Base-by-base conservation (phyloP, 1,284 basidiomycete species). In the Austroboletus rostrupii region DNA sequence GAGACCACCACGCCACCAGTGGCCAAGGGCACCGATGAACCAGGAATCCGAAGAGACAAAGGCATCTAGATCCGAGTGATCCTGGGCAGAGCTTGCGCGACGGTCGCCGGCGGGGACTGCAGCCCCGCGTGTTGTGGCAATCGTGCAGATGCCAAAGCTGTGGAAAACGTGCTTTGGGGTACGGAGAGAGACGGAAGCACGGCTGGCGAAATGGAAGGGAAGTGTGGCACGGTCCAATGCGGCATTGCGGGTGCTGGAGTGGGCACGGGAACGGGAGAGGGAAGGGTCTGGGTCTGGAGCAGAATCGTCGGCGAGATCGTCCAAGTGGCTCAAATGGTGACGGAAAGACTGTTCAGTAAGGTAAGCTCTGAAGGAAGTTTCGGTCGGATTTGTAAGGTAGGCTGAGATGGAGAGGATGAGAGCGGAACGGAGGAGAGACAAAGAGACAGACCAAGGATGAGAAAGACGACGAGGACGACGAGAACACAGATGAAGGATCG, bases 301-400 rank as follows among this genome's bases (percentile, higher is more conserved):
- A 47, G 68, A 62, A 54, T 83, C 80, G 51, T 85, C 79, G 53
- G 72, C 64, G 55, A 73, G 73, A 62, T 88, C 85, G 61, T 93
- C 87, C 61, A 97, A 82, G 53, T 88, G 87, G 55, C 85, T 91
- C 51, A 98, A 80, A 67, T 97, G 93, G 53, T 92, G 87, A 47
- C 93, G 89, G 67, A 98, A 97, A 35, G 93, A 93, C 64, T 92
- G 87, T 66, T 97, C 93, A 31, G 94, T 97, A 61, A 98, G 86
- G 72, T 93, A 95, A 14, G 92, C 80, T 50, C 92, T 83, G 72
- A 97, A 97, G 3, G 92, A 93, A 41, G 84, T 82, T 71, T 97
- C 93, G 49, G 86, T 85, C 16, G 95, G 95, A 67, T 96, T 97
- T 37, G 92, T 92, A 67, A 93, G 81, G 74, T 94, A 94, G 42